These are phyloP conservation scores for Plasmodium fragile DNA, from an alignment of 169 alveolate species.

Conservation along the genomic window DNA sequence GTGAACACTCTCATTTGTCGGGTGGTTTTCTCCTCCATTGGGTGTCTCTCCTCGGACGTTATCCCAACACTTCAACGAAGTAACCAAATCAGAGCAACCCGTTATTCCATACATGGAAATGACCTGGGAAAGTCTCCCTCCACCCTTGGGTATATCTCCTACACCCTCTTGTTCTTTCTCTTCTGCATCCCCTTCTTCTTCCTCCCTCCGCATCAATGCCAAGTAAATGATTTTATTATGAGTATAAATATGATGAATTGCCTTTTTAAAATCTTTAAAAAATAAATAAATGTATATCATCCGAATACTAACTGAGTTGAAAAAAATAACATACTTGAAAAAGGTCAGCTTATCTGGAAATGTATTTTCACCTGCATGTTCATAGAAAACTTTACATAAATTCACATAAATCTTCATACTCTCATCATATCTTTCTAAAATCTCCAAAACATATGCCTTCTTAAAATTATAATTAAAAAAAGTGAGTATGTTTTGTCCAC, in stretches of 20 bases:
- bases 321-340: constrained; percentile 65
- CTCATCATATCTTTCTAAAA: constrained; percentile 70
- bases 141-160: not conserved
- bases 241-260: constrained; percentile 60
- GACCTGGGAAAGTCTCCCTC: not conserved
- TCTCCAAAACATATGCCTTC: constrained; percentile 69
- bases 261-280: constrained; percentile 61
- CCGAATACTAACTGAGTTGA: constrained; percentile 56
- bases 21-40: not conserved
- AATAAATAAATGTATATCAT: constrained; percentile 69
- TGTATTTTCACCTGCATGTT: constrained; percentile 28
- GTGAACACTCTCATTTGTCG: not conserved
- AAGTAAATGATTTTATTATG: constrained; percentile 58
- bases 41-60: not conserved
- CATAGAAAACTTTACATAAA: constrained; percentile 66
- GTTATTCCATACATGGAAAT: constrained; percentile 27
- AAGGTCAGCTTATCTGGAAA: constrained; percentile 30
- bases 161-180: not conserved
- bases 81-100: constrained; percentile 21
- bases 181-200: not conserved
- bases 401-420: constrained; percentile 74
- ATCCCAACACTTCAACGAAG: not conserved
- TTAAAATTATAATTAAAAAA: constrained; percentile 72
- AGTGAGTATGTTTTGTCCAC: constrained; percentile 17
- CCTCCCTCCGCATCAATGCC: constrained; percentile 33